Base-by-base conservation (phyloP, 805 yeast genomes). In the Lipomyces chichibuensis region DNA sequence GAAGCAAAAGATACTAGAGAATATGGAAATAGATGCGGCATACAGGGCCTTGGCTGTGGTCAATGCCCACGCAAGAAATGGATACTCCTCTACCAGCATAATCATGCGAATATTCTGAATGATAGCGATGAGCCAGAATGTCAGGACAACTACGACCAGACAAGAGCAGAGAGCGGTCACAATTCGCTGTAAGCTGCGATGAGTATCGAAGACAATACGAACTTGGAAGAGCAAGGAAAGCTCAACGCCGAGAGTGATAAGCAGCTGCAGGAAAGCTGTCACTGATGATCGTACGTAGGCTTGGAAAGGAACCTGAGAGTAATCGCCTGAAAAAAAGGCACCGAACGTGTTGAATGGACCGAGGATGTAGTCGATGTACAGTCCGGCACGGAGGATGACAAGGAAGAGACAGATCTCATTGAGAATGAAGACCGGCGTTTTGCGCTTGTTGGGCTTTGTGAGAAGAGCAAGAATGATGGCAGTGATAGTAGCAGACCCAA, bases 161-260 rank as follows among this genome's bases (percentile, higher is more conserved):
- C 79, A 69, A 0, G 87, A 84, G 46, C 84, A 66, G 33, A 72
- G 76, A 53, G 79, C 80, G 37, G 83, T 79, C n/a, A 82, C 82
- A 23, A 87, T 85, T n/a, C 84, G 81, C 64, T 84, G 82, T 49
- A 70, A 33, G 25, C 35, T 29, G 14, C 63, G 57, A 39, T 66
- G 57, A n/a, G 76, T 75, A 17, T 73, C 66, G 79, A 91, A 91
- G 60, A 95, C 87, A 39, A 89, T 84, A 69, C 81, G 83, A 8
- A 90, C 84, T 78, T 94, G 98, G 74, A 86, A 86, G 1, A 87
- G 81, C 74, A 94, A 78, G 0, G 95, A 88, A 0, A 80, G 69
- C 76, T 91, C 90, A 63, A 93, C 84, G 9, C 85, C 79, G 0
- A 82, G 78, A 23, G 91, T 83, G 56, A 92, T 77, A 13, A 92